Percentiles rank a stretch among this genome's conserved stretches.
phyloP scores from a whole-genome alignment of 352 stramenopile species.

The Phytophthora cryptogea region DNA sequence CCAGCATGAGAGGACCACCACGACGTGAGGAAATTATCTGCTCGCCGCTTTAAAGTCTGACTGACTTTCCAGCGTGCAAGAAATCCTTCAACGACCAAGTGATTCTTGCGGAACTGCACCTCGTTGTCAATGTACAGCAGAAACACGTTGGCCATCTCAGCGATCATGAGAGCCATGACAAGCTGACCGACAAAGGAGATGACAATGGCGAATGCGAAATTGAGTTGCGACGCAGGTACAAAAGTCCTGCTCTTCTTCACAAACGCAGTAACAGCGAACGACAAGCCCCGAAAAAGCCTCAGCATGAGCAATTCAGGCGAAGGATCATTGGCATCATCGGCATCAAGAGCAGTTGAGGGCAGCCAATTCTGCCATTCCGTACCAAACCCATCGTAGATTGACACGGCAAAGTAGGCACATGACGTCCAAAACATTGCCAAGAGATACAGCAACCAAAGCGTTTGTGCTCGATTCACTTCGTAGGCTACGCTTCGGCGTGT shows the following conservation, averaged over 20 bases:
- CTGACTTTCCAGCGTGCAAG: constrained; percentile 49
- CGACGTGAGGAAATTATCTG: constrained; percentile 50
- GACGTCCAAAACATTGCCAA: constrained; percentile 70
- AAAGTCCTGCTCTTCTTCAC: constrained; percentile 68
- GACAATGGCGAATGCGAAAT: constrained; percentile 56
- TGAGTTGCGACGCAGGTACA: constrained; percentile 39
- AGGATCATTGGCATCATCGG: constrained; percentile 27
- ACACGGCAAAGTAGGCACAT: constrained; percentile 65
- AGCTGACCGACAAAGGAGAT: constrained; percentile 62
- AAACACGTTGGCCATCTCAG: constrained; percentile 69
- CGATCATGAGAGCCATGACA: constrained; percentile 80
- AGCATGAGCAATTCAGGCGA: constrained; percentile 37
- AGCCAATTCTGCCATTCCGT: constrained; percentile 61
- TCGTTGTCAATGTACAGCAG: constrained; percentile 66
- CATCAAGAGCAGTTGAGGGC: constrained; percentile 34
- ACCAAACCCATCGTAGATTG: constrained; percentile 59
- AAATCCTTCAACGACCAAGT: constrained; percentile 60
- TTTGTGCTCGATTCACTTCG: constrained; percentile 58
- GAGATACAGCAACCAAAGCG: constrained; percentile 58
- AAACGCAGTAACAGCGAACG: constrained; percentile 59
- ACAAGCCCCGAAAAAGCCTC: constrained; percentile 52
- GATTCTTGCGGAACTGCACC: constrained; percentile 74
- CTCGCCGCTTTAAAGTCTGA: constrained; percentile 37
- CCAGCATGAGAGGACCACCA: constrained; percentile 67
- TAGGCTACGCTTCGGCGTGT: constrained; percentile 62